Evolutionary conservation across 2,329 filamentous ascomycete species (phyloP).

Genomic region (Shiraia sp.): DNA sequence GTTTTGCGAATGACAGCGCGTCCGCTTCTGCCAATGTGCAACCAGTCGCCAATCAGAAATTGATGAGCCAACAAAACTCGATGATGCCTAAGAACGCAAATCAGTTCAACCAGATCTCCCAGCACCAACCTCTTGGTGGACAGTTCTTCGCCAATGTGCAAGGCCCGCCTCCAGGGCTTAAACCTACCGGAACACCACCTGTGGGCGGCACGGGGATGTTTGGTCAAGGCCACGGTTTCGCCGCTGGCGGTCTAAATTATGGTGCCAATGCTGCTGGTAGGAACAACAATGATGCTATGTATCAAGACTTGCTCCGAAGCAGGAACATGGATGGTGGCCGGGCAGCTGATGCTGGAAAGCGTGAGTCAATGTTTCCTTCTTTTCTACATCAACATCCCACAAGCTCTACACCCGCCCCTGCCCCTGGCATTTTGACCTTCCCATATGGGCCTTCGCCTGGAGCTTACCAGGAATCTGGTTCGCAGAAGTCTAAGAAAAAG

Average conservation of each 20-base stretch:
- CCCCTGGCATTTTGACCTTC: conserved; percentile 86
- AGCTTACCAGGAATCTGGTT: conserved; percentile 84
- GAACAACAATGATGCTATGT: conserved; percentile 75
- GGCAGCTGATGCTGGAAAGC: conserved; percentile 86
- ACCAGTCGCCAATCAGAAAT: conserved; percentile 74
- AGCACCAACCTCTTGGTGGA: conserved; percentile 59
- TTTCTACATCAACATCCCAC: conserved; percentile 83
- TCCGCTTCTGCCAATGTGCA: conserved; percentile 68
- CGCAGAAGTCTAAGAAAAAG: conserved; percentile 99
- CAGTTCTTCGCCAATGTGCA: conserved; percentile 86
- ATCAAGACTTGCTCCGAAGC: conserved; percentile 76
- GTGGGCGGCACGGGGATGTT: conserved; percentile 82
- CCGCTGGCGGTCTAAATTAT: conserved; percentile 68
- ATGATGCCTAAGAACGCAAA: conserved; percentile 68
- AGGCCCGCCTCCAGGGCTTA: conserved; percentile 90
- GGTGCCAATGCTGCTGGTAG: conserved; percentile 65
- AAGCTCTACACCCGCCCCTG: conserved; percentile 84
- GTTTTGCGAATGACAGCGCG: conserved; percentile 76
- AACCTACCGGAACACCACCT: conserved; percentile 91
- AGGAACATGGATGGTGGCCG: conserved; percentile 65
- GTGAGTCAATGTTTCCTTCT: conserved; percentile 97
- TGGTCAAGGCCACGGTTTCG: conserved; percentile 84
- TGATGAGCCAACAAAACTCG: conserved; percentile 83
- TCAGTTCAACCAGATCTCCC: conserved; percentile 57
- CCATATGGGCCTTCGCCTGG: conserved; percentile 87